Conservation (phyloP, 2,329 filamentous ascomycete species). For the Colletotrichum sidae region DNA sequence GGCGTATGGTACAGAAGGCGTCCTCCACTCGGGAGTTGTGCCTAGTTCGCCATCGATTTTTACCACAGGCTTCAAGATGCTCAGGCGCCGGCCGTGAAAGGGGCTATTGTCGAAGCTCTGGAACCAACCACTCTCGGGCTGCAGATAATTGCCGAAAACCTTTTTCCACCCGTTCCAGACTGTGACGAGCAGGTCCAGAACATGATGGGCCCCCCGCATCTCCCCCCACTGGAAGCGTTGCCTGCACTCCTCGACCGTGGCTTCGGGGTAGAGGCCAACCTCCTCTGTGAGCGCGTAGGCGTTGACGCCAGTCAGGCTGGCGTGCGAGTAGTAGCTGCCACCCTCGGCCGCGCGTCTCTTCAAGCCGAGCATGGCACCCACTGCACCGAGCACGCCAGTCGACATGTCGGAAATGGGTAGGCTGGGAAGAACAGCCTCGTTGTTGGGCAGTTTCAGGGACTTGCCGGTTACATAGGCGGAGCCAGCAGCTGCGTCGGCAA, state of each 20-base stretch:
- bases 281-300: slow-evolving; percentile 43
- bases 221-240: slow-evolving; percentile 30
- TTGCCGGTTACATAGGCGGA: slow-evolving; percentile 47
- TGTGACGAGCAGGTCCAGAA: slow-evolving; percentile 26
- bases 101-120: slow-evolving; percentile 21
- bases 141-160: slow-evolving; percentile 18
- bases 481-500: slow-evolving; percentile 45
- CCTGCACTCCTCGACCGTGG: slow-evolving; percentile 27
- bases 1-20: slow-evolving; percentile 24
- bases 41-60: slow-evolving; percentile 22
- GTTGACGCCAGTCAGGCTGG: slow-evolving; percentile 44
- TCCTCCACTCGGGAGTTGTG: slow-evolving; percentile 25
- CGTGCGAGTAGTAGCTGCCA: slow-evolving; percentile 46
- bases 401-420: slow-evolving; percentile 51
- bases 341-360: slow-evolving; percentile 46
- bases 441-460: slow-evolving; percentile 41
- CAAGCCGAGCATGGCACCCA: slow-evolving; percentile 47
- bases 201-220: slow-evolving; percentile 30
- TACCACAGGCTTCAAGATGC: slow-evolving; percentile 23
- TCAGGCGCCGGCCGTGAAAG: slow-evolving; percentile 11
- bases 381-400: slow-evolving; percentile 46
- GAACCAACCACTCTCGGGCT: slow-evolving; percentile 27
- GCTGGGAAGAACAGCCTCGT: slow-evolving; percentile 45
- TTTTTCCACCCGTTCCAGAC: slow-evolving; percentile 28
- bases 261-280: slow-evolving; percentile 45